Evolutionary conservation across 345 rosid species (phyloP).

Genomic region (Laguncularia racemosa): DNA sequence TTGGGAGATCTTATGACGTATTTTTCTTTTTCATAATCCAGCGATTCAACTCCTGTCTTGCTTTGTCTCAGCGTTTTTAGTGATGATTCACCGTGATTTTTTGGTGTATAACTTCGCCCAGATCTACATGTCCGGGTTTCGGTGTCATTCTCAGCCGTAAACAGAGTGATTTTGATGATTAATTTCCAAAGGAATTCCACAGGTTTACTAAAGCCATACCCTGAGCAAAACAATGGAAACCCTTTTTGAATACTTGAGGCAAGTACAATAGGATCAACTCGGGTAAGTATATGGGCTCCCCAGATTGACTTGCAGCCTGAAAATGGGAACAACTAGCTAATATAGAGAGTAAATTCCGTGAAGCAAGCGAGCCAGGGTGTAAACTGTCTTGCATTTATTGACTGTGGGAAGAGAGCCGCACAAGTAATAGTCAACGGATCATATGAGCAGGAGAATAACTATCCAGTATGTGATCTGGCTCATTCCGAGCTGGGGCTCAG

Average conservation of each 20-base stretch:
- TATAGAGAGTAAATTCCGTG: conserved; percentile 26
- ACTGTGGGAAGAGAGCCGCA: conserved; percentile 22
- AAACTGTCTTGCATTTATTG: conserved; percentile 26
- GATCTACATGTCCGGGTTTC: no score
- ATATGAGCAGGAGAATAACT: conserved; percentile 31
- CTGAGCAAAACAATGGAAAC: conserved; percentile 15
- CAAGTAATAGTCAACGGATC: conserved; percentile 26
- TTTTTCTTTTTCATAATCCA: no score
- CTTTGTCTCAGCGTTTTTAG: no score
- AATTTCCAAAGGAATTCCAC: conserved; percentile 6
- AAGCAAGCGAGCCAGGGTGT: conserved; percentile 21
- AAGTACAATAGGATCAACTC: conserved; percentile 2
- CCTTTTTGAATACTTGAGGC: conserved; percentile 21
- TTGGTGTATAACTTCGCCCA: no score
- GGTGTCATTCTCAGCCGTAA: no score
- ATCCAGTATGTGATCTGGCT: conserved; percentile 27
- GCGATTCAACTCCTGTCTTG: no score
- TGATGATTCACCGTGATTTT: no score
- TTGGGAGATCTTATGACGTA: no score
- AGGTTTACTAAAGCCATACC: conserved; percentile 11
- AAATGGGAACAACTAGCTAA: conserved; percentile 22
- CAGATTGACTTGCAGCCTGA: conserved; percentile 18
- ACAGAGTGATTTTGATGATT: no score
- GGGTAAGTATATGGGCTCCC: conserved; percentile 16
- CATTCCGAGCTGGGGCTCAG: no score